These are phyloP conservation scores for Stagonosporopsis vannaccii DNA, from an alignment of 2,329 filamentous ascomycete genomes.

Conservation along the genomic window DNA sequence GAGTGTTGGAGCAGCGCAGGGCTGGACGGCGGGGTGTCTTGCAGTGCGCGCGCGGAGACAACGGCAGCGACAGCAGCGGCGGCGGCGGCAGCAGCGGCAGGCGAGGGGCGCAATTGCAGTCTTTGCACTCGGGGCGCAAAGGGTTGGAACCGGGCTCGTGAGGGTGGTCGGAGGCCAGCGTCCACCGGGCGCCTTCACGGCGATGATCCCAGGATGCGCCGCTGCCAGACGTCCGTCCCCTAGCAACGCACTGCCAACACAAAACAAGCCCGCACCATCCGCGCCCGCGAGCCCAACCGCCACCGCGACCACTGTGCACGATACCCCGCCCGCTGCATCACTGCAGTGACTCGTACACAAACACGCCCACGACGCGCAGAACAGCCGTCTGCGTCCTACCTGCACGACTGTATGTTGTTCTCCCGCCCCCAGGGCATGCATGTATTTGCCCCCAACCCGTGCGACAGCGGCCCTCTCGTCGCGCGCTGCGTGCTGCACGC, in stretches of 20 bases:
- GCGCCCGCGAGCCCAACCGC: constrained; percentile 11
- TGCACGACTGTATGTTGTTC: constrained; percentile 3
- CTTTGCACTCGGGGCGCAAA: neutral
- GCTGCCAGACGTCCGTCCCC: neutral
- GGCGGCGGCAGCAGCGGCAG: neutral
- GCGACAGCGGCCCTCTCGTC: neutral
- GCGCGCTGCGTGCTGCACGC: neutral
- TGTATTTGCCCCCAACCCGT: neutral
- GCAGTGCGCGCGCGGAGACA: neutral
- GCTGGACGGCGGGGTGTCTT: constrained; percentile 7
- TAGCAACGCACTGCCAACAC: constrained; percentile 15
- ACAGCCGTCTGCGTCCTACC: neutral
- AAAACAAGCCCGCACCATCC: constrained; percentile 8
- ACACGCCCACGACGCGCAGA: neutral
- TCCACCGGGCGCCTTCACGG: neutral
- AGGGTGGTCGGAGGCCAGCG: neutral
- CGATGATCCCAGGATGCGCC: neutral
- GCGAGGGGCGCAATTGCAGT: neutral
- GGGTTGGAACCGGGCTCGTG: neutral
- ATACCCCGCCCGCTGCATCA: neutral
- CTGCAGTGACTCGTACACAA: neutral
- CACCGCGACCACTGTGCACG: neutral
- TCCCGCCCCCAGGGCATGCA: neutral
- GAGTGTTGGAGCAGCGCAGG: constrained; percentile 21
- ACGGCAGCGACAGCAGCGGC: neutral